These are phyloP conservation scores for Apophysomyces sp. DNA, from an alignment of 371 early-diverging fungal genomes.

Conservation along the genomic window DNA sequence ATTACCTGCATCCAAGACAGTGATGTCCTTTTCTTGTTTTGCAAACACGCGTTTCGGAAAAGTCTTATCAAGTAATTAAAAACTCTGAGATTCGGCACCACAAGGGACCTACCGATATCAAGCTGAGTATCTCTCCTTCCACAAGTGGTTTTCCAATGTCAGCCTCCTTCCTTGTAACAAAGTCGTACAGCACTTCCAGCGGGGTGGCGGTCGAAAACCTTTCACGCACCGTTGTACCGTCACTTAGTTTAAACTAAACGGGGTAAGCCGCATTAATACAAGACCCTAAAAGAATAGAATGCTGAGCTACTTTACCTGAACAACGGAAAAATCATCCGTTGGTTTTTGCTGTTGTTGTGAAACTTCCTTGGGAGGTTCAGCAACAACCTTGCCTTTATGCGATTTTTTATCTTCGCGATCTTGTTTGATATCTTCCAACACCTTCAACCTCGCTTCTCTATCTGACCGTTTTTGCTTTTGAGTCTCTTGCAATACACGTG, in stretches of 20 bases:
- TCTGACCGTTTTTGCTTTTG: constrained; percentile 45
- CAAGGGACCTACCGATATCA: constrained; percentile 12
- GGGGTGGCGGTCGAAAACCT: constrained; percentile 13
- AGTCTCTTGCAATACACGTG: constrained; percentile 14
- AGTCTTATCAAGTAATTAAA: constrained; percentile 1
- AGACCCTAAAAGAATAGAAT: neutral
- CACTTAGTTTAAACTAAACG: constrained; percentile 27
- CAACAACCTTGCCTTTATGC: neutral
- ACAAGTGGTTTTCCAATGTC: neutral
- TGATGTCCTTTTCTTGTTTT: neutral
- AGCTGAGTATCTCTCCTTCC: neutral
- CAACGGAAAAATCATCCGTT: constrained; percentile 7
- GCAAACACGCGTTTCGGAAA: constrained; percentile 14
- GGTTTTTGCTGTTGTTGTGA: neutral
- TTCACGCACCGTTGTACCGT: constrained; percentile 27
- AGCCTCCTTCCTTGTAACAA: constrained; percentile 7
- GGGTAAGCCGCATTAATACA: neutral
- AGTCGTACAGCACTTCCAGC: constrained; percentile 9
- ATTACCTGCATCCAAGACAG: constrained; percentile 25
- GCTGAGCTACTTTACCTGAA: constrained; percentile 17
- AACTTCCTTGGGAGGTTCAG: neutral
- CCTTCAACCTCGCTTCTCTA: constrained; percentile 26
- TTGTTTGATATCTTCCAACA: constrained; percentile 24
- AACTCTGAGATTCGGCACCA: neutral
- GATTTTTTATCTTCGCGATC: constrained; percentile 24